Conservation (phyloP, 2,329 filamentous ascomycete genomes). For the Tolypocladium amazonense region DNA sequence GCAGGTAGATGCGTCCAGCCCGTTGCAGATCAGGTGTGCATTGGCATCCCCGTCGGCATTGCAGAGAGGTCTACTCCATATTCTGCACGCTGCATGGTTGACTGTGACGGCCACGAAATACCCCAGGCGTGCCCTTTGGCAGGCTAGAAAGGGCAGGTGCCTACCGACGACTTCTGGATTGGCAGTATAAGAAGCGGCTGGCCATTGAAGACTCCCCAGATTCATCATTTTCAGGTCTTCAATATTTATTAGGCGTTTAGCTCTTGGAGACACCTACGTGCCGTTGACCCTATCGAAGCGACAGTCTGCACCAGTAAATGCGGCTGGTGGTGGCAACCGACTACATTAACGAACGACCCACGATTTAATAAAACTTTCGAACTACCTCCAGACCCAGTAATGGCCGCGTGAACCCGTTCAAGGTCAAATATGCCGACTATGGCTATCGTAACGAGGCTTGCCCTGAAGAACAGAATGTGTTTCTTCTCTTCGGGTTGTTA, state of each 20-base stretch:
- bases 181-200: neutral
- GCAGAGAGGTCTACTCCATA: neutral
- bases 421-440: constrained; percentile 18
- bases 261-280: neutral
- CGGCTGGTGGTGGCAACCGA: neutral
- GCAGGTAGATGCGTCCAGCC: neutral
- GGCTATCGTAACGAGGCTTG: constrained; percentile 16
- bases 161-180: no score
- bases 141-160: neutral
- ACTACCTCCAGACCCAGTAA: neutral
- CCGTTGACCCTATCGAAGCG: neutral
- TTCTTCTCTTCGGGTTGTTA: constrained; percentile 18
- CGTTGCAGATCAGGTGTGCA: neutral
- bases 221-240: neutral
- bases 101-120: neutral
- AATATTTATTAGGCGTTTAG: neutral
- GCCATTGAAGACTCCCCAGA: neutral
- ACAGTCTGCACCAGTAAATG: neutral
- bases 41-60: neutral
- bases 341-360: constrained; percentile 6
- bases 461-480: constrained; percentile 13
- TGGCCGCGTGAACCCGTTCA: neutral
- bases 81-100: neutral
- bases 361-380: constrained; percentile 13
- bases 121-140: neutral